Evolutionary conservation across 805 yeast genomes (phyloP).

Genomic region (Suhomyces vadensis): DNA sequence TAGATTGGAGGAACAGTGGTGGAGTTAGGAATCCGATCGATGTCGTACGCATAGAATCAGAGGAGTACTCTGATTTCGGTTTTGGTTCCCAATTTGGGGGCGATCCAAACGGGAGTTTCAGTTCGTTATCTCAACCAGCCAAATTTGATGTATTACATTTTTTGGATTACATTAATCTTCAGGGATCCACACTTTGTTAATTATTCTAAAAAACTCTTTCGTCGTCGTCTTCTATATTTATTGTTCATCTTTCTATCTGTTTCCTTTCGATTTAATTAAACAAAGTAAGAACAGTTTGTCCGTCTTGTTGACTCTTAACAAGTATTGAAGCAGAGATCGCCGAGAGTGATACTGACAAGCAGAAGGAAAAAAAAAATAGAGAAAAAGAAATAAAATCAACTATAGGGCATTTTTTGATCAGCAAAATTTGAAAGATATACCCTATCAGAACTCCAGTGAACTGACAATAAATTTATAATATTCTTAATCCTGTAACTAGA

Average conservation of each 20-base stretch:
- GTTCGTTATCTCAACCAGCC: conserved; percentile 1
- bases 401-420: background rate
- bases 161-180: background rate
- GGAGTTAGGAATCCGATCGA: background rate
- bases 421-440: background rate
- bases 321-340: too few relatives aligned
- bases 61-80: background rate
- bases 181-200: background rate
- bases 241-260: too few relatives aligned
- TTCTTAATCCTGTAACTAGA: too few relatives aligned
- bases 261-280: too few relatives aligned
- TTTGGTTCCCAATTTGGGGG: background rate
- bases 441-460: too few relatives aligned
- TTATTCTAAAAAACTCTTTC: background rate
- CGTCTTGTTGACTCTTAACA: too few relatives aligned
- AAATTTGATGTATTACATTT: background rate
- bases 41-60: conserved; percentile 1
- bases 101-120: background rate
- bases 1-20: background rate
- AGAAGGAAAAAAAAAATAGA: background rate
- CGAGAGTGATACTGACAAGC: too few relatives aligned
- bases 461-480: too few relatives aligned
- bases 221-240: background rate
- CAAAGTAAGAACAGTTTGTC: too few relatives aligned
- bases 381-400: background rate